phyloP scores from a whole-genome alignment of 2,329 filamentous ascomycete genomes.

The Hortaea sp. region DNA sequence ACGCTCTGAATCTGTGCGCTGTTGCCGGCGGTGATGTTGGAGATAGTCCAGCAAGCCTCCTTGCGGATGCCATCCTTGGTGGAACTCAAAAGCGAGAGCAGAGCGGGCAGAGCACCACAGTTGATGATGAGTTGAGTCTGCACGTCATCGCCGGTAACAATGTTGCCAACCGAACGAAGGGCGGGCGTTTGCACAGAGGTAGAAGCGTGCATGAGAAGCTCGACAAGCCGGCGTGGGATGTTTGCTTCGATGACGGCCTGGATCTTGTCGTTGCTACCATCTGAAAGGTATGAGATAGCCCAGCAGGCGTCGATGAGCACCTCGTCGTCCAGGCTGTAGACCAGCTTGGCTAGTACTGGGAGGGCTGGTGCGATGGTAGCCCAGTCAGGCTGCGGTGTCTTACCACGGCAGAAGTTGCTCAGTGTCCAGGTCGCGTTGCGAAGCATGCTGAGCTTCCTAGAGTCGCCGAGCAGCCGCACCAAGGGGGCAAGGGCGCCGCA shows the following conservation, averaged over 20 bases:
- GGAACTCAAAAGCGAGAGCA: slow-evolving; percentile 89
- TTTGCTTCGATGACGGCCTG: slow-evolving; percentile 98
- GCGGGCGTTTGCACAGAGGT: slow-evolving; percentile 97
- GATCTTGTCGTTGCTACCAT: slow-evolving; percentile 98
- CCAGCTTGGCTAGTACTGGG: slow-evolving; percentile 89
- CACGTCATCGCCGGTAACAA: slow-evolving; percentile 95
- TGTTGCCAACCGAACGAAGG: slow-evolving; percentile 94
- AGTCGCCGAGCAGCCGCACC: slow-evolving; percentile 82
- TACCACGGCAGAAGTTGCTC: slow-evolving; percentile 99
- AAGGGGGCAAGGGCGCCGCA: slow-evolving; percentile 86
- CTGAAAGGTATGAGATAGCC: slow-evolving; percentile 97
- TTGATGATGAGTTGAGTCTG: slow-evolving; percentile 99
- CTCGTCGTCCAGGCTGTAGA: slow-evolving; percentile 97
- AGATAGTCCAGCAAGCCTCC: slow-evolving; percentile 99
- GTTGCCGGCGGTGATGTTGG: slow-evolving; percentile 97
- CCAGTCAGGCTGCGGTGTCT: slow-evolving; percentile 98
- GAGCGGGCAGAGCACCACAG: slow-evolving; percentile 81
- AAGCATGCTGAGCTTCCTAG: slow-evolving; percentile 98
- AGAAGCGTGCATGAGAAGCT: slow-evolving; percentile 95
- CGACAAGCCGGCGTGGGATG: slow-evolving; percentile 89
- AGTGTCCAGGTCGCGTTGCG: slow-evolving; percentile 97
- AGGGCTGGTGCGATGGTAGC: slow-evolving; percentile 87
- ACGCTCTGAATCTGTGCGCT: slow-evolving; percentile 95
- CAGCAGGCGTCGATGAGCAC: slow-evolving; percentile 98
- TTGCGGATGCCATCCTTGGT: slow-evolving; percentile 98